Evolutionary conservation across 2,329 filamentous ascomycete species (phyloP).

Genomic region (Phoma herbarum): DNA sequence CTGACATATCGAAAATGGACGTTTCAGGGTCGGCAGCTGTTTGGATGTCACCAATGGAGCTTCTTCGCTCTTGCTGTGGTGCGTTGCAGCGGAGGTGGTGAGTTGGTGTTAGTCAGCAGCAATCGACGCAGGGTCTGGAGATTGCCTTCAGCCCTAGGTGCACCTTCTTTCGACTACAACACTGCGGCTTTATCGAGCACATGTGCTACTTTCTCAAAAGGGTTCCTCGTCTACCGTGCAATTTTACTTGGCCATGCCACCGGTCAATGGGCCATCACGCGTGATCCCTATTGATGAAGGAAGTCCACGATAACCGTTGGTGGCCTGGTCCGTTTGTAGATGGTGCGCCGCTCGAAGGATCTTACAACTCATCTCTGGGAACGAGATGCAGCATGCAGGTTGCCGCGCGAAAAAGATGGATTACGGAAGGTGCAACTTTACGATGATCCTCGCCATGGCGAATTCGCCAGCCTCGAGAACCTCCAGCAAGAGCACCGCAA

Average conservation of each 20-base stretch:
- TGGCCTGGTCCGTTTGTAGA: neutral
- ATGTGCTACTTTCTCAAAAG: neutral
- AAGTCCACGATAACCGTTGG: neutral
- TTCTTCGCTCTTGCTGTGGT: neutral
- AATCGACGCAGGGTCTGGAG: conserved; percentile 4
- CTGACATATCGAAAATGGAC: neutral
- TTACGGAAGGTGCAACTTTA: conserved; percentile 1
- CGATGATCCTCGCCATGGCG: neutral
- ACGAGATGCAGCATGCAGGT: neutral
- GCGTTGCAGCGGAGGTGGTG: neutral
- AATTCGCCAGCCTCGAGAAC: neutral
- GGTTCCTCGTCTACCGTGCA: neutral
- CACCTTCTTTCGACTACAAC: conserved; percentile 5
- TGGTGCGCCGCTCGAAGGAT: conserved; percentile 9
- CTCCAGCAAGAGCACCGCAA: neutral
- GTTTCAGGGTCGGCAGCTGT: neutral
- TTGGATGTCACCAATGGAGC: neutral
- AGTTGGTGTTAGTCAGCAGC: conserved; percentile 8
- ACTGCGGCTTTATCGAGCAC: neutral
- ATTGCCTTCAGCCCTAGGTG: neutral
- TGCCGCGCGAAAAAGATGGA: neutral
- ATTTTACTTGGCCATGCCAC: neutral
- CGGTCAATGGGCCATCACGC: neutral
- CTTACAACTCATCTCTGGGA: conserved; percentile 1
- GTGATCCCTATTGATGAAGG: neutral